phyloP scores from a whole-genome alignment of 331 rosid genomes.

The Malus hybrid region DNA sequence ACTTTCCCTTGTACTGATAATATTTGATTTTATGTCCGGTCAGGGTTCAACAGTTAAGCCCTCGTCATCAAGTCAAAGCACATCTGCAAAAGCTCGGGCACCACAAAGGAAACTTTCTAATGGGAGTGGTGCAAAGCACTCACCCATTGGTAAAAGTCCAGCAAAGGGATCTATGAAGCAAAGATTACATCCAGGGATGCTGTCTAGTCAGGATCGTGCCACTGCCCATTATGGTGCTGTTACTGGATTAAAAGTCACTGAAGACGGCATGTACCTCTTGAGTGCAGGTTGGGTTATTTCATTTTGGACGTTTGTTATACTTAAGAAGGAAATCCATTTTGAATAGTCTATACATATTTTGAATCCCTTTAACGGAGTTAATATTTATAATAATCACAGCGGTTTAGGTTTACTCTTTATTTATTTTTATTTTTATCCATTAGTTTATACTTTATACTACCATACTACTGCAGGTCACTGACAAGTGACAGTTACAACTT shows the following conservation, averaged over 20 bases:
- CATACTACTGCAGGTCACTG: neutral
- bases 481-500: neutral
- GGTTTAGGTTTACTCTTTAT: neutral
- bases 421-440: neutral
- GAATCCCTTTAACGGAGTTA: neutral
- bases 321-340: neutral
- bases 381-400: neutral
- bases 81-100: slow-evolving; percentile 36
- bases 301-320: neutral
- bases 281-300: slow-evolving; percentile 63
- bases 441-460: neutral
- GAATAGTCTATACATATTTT: neutral
- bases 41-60: slow-evolving; percentile 55
- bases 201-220: slow-evolving; percentile 83
- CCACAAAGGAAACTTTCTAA: slow-evolving; percentile 51
- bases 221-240: slow-evolving; percentile 97
- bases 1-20: neutral
- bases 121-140: slow-evolving; percentile 58
- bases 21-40: neutral
- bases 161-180: slow-evolving; percentile 65
- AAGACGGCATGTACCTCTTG: slow-evolving; percentile 86
- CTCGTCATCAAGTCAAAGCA: slow-evolving; percentile 19
- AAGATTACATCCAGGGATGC: slow-evolving; percentile 90
- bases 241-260: slow-evolving; percentile 75
- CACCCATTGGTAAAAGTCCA: slow-evolving; percentile 38